Conservation (phyloP, 305 asterid genomes). For the Ruellia speciosa region DNA sequence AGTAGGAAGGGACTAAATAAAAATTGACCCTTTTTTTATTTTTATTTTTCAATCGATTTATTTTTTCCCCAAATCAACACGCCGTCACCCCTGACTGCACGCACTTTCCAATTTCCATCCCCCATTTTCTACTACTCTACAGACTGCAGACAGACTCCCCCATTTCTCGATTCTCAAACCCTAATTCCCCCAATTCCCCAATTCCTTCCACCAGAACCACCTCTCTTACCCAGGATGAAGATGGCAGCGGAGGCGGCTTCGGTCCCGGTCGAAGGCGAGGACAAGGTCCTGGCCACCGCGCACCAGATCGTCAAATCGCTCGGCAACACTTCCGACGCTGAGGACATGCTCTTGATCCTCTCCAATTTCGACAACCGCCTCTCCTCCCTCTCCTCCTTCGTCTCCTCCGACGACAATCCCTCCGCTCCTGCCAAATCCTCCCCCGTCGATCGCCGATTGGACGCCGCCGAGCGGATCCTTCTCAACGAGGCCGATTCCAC, state of each 20-base stretch:
- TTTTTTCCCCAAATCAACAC: no score
- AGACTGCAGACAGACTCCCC: not conserved
- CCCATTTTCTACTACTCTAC: not conserved
- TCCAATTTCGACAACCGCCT: constrained; percentile 77
- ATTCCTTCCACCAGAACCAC: not conserved
- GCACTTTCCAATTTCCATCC: no score
- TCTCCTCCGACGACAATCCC: constrained; percentile 31
- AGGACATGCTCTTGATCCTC: constrained; percentile 66
- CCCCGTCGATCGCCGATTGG: constrained; percentile 35
- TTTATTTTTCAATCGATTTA: no score
- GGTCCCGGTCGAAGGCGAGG: constrained; percentile 61
- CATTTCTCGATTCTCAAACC: constrained; percentile 21
- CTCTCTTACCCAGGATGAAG: constrained; percentile 4
- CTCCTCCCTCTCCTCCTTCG: constrained; percentile 58
- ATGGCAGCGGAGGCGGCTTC: constrained; percentile 48
- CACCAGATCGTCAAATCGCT: constrained; percentile 83
- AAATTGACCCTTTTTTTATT: no score
- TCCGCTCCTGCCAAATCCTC: constrained; percentile 22
- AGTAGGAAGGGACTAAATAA: no score
- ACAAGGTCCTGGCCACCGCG: constrained; percentile 76
- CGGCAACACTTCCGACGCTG: constrained; percentile 54
- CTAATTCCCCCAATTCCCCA: constrained; percentile 18
- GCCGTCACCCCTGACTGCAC: no score
- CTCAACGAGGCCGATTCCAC: constrained; percentile 32
- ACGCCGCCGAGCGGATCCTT: constrained; percentile 54